Conservation (phyloP, 345 rosid genomes). For the Citrus sp. region DNA sequence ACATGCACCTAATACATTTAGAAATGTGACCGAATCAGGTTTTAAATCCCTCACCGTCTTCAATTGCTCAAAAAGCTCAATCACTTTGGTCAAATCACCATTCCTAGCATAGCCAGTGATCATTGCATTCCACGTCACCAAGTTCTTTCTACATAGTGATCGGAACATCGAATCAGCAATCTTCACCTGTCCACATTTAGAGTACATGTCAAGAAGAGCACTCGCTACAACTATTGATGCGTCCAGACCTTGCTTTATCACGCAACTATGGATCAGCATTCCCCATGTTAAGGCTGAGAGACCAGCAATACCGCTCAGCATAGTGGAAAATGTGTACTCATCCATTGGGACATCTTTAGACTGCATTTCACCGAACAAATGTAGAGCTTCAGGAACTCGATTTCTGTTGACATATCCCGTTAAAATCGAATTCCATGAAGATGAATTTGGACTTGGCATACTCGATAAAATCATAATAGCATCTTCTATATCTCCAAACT, state of each 20-base stretch:
- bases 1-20: constrained; percentile 63
- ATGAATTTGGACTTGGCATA: constrained; percentile 63
- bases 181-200: constrained; percentile 63
- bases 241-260: constrained; percentile 36
- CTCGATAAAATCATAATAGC: constrained; percentile 40
- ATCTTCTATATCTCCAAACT: constrained; percentile 46
- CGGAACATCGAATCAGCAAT: constrained; percentile 49
- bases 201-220: constrained; percentile 78
- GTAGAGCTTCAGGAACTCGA: constrained; percentile 44
- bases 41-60: constrained; percentile 34
- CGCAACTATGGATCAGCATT: constrained; percentile 52
- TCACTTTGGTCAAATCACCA: constrained; percentile 45
- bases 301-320: constrained; percentile 60
- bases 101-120: constrained; percentile 69
- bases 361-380: constrained; percentile 56
- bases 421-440: constrained; percentile 81
- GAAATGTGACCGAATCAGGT: constrained; percentile 72
- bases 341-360: constrained; percentile 38
- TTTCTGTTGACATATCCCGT: constrained; percentile 63
- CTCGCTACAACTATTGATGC: constrained; percentile 56
- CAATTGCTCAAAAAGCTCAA: constrained; percentile 45
- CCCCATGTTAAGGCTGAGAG: constrained; percentile 64
- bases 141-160: constrained; percentile 46
- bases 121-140: constrained; percentile 77
- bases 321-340: constrained; percentile 58